Base-by-base conservation (phyloP, 257 asterid species). In the Euphrasia confusa region DNA sequence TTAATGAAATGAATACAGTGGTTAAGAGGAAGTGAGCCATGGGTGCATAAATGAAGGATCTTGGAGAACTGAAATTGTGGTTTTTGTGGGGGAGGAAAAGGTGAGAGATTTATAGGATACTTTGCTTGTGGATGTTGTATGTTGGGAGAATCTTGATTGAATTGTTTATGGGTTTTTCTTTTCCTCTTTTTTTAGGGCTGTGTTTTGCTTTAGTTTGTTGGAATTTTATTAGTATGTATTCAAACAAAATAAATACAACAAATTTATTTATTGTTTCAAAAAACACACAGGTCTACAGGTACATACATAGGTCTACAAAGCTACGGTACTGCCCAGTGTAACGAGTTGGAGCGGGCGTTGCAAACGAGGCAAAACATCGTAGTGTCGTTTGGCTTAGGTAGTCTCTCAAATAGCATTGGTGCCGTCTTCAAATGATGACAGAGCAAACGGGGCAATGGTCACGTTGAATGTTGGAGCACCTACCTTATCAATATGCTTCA, bases 391-490 rank as follows among this genome's bases (percentile, higher is more conserved):
- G 33, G 3, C 33, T 28, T 28, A 28, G 33, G 33, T 28, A 28
- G 5, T 28, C 33, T 28, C 33, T 28, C 33, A 28, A 28, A 28
- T 28, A 28, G 33, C 33, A 28, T 28, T 28, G 33, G 33, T 28
- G 33, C 33, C 33, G 33, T 28, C 33, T 28, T 28, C 33, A 28
- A 28, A 21, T 21, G 24, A 21, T 21, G 90, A 83, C 24, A 84
- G 81, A 68, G 89, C 73, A 69, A 84, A 83, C 37, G 90, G 87
- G 61, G 94, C 89, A 60, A 83, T 76, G 45, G 83, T 75, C 60
- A 87, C 89, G 18, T 78, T 82, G 81, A 84, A 84, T 14, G 94
- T 72, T 32, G 69, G 74, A 42, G 87, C 65, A 2, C 81, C 94
- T 32, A 74, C 72, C 67, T 52, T 74, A 48, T 82, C 90, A 1